Evolutionary conservation across 2,329 filamentous ascomycete genomes (phyloP).

Genomic region (Geoglossum cookeanum): DNA sequence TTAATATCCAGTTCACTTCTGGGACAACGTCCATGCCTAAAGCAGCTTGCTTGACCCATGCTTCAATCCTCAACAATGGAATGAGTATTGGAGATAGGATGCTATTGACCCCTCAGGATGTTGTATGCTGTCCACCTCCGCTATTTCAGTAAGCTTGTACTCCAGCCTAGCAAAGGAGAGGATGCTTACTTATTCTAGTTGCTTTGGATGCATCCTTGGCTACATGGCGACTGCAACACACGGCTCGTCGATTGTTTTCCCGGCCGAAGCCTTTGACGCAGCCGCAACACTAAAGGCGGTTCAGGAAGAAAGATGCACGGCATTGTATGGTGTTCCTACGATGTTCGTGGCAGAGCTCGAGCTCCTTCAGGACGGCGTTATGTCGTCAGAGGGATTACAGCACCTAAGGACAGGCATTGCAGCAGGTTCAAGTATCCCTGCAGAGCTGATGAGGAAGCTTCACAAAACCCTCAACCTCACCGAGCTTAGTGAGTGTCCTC

Average conservation of each 20-base stretch:
- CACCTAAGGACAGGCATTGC: conserved; percentile 75
- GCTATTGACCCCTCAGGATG: conserved; percentile 54
- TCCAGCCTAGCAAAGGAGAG: not conserved
- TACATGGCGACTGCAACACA: conserved; percentile 88
- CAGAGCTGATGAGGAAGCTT: conserved; percentile 58
- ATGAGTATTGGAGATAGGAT: conserved; percentile 68
- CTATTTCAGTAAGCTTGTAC: conserved; percentile 22
- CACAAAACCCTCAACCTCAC: conserved; percentile 55
- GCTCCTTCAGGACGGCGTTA: conserved; percentile 37
- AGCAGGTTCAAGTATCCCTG: conserved; percentile 69
- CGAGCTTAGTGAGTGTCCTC: conserved; percentile 37
- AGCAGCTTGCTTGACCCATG: conserved; percentile 74
- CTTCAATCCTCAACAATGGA: conserved; percentile 83
- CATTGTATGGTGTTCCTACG: conserved; percentile 75
- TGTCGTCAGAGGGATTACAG: conserved; percentile 35
- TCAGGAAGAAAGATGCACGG: conserved; percentile 43
- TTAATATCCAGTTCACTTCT: conserved; percentile 94
- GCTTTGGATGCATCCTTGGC: conserved; percentile 82
- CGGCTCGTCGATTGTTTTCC: conserved; percentile 59
- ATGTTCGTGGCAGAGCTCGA: conserved; percentile 89
- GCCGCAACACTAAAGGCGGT: conserved; percentile 46
- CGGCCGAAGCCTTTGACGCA: conserved; percentile 73
- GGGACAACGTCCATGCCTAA: conserved; percentile 88
- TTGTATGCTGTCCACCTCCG: conserved; percentile 44
- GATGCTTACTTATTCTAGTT: conserved; percentile 24